Percentiles rank a stretch among this genome's conserved stretches.
These are phyloP conservation scores for Podila clonocystis DNA, from an alignment of 192 early-diverging fungal genomes.

Conservation along the genomic window DNA sequence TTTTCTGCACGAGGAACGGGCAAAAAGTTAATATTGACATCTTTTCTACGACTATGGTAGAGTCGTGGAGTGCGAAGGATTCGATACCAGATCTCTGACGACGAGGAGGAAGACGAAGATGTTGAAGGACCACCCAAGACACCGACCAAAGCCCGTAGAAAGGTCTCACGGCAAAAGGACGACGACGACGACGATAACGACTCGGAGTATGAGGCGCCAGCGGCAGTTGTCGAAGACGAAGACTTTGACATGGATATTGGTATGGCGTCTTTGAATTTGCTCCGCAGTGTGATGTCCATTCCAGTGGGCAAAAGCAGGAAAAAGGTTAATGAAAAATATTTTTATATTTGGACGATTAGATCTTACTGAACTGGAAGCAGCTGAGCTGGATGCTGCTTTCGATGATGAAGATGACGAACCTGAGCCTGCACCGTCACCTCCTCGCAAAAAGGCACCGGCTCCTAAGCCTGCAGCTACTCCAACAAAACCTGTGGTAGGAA, in stretches of 20 bases:
- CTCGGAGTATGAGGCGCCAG: slow-evolving; percentile 43
- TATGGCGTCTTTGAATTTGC: slow-evolving; percentile 1
- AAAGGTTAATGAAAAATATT: no score
- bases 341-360: no score
- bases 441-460: background rate
- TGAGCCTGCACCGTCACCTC: slow-evolving; percentile 16
- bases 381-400: slow-evolving; percentile 7
- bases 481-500: background rate
- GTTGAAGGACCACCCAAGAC: background rate
- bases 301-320: no score
- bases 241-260: slow-evolving; percentile 48
- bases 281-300: no score
- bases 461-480: background rate
- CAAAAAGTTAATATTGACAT: no score
- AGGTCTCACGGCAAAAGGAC: slow-evolving; percentile 2
- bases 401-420: slow-evolving; percentile 6
- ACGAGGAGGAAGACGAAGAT: slow-evolving; percentile 29
- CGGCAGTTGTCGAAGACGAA: slow-evolving; percentile 24
- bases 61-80: slow-evolving; percentile 32
- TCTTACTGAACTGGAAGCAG: slow-evolving; percentile 7
- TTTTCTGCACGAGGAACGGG: background rate
- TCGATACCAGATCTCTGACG: slow-evolving; percentile 33
- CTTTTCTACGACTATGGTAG: background rate
- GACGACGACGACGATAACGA: slow-evolving; percentile 36
- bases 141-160: slow-evolving; percentile 15